These are phyloP conservation scores for Cordyceps pruinosa DNA, from an alignment of 2,329 filamentous ascomycete genomes.

Conservation along the genomic window DNA sequence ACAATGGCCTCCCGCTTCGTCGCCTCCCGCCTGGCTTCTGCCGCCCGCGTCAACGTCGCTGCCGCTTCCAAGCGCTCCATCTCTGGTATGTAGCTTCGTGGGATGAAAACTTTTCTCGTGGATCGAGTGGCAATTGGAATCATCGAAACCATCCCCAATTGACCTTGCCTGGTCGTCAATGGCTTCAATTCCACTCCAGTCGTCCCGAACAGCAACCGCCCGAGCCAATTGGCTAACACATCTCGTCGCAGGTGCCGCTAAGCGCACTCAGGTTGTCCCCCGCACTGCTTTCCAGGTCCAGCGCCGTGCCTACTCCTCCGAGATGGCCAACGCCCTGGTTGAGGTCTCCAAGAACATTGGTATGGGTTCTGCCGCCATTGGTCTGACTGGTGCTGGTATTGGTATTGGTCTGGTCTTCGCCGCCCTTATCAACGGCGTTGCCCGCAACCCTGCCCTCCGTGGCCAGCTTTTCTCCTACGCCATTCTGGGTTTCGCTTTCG, in stretches of 20 bases:
- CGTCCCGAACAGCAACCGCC: background rate
- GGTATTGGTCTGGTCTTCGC: constrained; percentile 95
- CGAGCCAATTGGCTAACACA: constrained; percentile 26
- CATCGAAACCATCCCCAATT: constrained; percentile 1
- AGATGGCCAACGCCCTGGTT: constrained; percentile 82
- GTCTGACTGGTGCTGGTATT: constrained; percentile 88
- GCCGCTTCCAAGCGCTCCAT: constrained; percentile 68
- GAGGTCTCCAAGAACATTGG: constrained; percentile 87
- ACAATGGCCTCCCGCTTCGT: constrained; percentile 77
- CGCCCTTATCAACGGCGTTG: constrained; percentile 79
- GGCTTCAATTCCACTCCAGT: constrained; percentile 4
- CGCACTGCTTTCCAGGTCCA: constrained; percentile 58
- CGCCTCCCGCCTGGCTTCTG: constrained; percentile 69
- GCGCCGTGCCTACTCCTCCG: constrained; percentile 76
- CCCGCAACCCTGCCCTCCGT: constrained; percentile 90
- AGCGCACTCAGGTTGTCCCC: constrained; percentile 64
- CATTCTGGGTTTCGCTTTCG: constrained; percentile 93
- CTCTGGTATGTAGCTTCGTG: constrained; percentile 53
- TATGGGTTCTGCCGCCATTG: constrained; percentile 85
- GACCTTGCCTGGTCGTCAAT: constrained; percentile 12
- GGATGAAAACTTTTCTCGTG: constrained; percentile 22
- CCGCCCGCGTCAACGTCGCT: constrained; percentile 71
- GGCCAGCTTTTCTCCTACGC: constrained; percentile 92
- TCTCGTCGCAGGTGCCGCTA: constrained; percentile 44
- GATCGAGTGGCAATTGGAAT: background rate